Evolutionary conservation across 1,284 basidiomycete species (phyloP).

Genomic region (Hemileia vastatrix): DNA sequence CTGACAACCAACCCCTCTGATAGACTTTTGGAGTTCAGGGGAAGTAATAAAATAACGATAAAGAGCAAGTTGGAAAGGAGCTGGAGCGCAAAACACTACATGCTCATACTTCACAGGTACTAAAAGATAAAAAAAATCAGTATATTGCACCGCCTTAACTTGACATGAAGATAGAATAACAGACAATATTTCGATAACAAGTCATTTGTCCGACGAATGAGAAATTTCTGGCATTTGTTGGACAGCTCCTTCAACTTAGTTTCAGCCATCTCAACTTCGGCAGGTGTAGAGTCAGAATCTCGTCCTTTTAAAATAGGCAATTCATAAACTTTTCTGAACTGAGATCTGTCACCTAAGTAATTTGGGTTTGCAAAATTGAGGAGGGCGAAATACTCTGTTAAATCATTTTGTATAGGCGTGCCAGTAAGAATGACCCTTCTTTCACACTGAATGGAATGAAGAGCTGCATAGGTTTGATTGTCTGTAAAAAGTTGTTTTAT

Average conservation of each 20-base stretch:
- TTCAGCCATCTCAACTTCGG: slow-evolving; percentile 70
- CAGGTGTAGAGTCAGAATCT: slow-evolving; percentile 78
- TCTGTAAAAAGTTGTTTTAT: slow-evolving; percentile 25
- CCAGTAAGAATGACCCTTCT: slow-evolving; percentile 95
- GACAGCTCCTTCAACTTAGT: slow-evolving; percentile 88
- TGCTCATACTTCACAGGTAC: slow-evolving; percentile 99
- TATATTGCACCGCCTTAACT: neutral
- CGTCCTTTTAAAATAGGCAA: slow-evolving; percentile 84
- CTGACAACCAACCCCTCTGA: slow-evolving; percentile 83
- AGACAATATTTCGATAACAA: slow-evolving; percentile 88
- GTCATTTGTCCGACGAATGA: slow-evolving; percentile 95
- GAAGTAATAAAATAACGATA: slow-evolving; percentile 91
- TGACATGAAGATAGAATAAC: slow-evolving; percentile 42
- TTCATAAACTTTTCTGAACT: slow-evolving; percentile 97
- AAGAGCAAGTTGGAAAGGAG: slow-evolving; percentile 74
- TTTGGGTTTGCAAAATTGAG: slow-evolving; percentile 96
- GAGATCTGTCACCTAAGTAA: slow-evolving; percentile 78
- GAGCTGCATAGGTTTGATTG: slow-evolving; percentile 65
- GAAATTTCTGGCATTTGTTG: slow-evolving; percentile 84
- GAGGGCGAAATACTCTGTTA: slow-evolving; percentile 92
- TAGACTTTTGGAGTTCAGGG: slow-evolving; percentile 81
- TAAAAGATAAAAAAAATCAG: slow-evolving; percentile 41
- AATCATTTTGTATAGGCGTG: slow-evolving; percentile 91
- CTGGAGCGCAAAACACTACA: slow-evolving; percentile 90
- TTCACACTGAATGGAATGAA: slow-evolving; percentile 75